Conservation (phyloP, 2,329 filamentous ascomycete species). For the Ascochyta viciae-villosae region DNA sequence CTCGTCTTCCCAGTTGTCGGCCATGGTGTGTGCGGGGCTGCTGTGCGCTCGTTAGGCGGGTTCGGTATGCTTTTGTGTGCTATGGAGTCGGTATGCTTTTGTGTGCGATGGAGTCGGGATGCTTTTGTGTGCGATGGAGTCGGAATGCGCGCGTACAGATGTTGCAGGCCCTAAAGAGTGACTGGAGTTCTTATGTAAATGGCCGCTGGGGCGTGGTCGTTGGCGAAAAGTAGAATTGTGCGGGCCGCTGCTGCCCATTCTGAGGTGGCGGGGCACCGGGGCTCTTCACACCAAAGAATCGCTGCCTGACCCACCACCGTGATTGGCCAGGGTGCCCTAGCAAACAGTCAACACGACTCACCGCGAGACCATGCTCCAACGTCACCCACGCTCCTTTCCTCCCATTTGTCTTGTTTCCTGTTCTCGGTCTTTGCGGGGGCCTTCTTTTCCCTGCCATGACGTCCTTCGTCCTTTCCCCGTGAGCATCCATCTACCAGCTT, state of each 20-base stretch:
- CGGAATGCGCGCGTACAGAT: conserved; percentile 31
- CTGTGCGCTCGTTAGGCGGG: conserved; percentile 13
- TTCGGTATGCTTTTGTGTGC: conserved; percentile 8
- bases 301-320: conserved; percentile 24
- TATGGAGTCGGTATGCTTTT: background rate
- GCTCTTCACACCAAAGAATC: conserved; percentile 23
- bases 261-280: conserved; percentile 15
- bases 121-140: background rate
- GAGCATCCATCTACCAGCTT: background rate
- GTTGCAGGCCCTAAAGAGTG: conserved; percentile 9
- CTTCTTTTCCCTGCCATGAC: conserved; percentile 2
- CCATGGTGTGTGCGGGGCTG: conserved; percentile 64
- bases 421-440: background rate
- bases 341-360: conserved; percentile 19
- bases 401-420: background rate
- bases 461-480: conserved; percentile 1
- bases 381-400: background rate
- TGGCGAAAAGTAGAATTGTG: conserved; percentile 21
- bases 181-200: conserved; percentile 5
- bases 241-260: conserved; percentile 15
- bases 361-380: conserved; percentile 7
- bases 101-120: conserved; percentile 32
- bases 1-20: conserved; percentile 94
- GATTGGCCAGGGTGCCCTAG: conserved; percentile 29
- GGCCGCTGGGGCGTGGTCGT: conserved; percentile 13